Evolutionary conservation across 352 stramenopile species (phyloP).

Genomic region (Globisporangium splendens): DNA sequence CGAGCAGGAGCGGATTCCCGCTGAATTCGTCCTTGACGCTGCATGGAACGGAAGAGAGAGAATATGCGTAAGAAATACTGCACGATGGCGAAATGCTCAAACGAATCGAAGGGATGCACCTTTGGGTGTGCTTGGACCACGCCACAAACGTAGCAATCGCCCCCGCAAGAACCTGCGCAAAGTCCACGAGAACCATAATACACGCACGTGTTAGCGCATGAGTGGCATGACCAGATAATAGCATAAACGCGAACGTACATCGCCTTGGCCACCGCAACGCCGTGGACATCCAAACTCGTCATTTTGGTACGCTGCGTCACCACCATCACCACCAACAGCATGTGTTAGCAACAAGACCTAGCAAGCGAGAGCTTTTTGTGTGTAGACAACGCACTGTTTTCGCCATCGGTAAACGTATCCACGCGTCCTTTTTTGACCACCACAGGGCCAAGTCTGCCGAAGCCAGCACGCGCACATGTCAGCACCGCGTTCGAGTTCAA

Average conservation of each 20-base stretch:
- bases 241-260: constrained; percentile 40
- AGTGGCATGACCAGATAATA: background rate
- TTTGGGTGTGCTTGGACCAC: constrained; percentile 47
- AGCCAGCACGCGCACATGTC: background rate
- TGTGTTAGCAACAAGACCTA: background rate
- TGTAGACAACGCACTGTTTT: constrained; percentile 30
- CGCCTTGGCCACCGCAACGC: constrained; percentile 89
- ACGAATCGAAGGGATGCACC: constrained; percentile 27
- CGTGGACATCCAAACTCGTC: constrained; percentile 70
- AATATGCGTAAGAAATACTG: too few relatives aligned
- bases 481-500: background rate
- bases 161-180: constrained; percentile 73
- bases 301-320: constrained; percentile 46
- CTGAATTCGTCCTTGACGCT: constrained; percentile 23
- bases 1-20: constrained; percentile 59
- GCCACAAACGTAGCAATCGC: constrained; percentile 74
- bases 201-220: background rate
- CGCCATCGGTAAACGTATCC: constrained; percentile 82
- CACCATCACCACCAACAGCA: background rate
- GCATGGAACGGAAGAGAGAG: background rate
- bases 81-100: background rate
- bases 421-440: constrained; percentile 82
- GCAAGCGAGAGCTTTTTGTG: too few relatives aligned
- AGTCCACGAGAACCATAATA: background rate
- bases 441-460: constrained; percentile 67